phyloP scores from a whole-genome alignment of 768 basidiomycete genomes.

The Phanerodontia chrysosporium region DNA sequence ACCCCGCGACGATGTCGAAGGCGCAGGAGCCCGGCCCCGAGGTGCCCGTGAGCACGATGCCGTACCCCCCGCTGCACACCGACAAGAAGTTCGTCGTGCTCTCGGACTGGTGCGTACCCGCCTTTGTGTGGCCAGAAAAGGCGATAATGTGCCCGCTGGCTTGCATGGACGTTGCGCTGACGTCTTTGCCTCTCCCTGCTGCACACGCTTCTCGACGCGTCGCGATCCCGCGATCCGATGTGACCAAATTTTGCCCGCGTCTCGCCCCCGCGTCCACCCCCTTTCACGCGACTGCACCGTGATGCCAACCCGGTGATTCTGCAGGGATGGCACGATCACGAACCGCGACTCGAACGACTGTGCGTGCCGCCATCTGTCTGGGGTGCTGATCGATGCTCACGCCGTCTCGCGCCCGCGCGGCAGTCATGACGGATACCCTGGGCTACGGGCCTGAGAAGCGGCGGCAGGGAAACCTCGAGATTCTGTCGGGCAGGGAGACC shows the following conservation, averaged over 20 bases:
- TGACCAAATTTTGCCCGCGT: neutral
- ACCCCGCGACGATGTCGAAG: neutral
- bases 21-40: neutral
- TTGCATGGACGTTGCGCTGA: neutral
- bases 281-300: too few species aligned
- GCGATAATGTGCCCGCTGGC: neutral
- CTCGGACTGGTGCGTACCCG: constrained; percentile 76
- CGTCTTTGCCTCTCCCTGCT: neutral
- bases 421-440: constrained; percentile 86
- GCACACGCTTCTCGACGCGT: neutral
- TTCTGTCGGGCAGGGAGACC: constrained; percentile 59
- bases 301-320: too few species aligned
- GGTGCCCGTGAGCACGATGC: constrained; percentile 62
- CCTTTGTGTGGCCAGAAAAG: constrained; percentile 13
- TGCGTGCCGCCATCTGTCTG: constrained; percentile 30
- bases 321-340: constrained; percentile 92
- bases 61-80: constrained; percentile 74
- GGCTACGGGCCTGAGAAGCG: constrained; percentile 79
- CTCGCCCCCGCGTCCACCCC: neutral
- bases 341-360: constrained; percentile 92
- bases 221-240: neutral
- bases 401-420: neutral
- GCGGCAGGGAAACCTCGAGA: constrained; percentile 67
- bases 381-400: neutral
- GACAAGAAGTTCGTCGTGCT: constrained; percentile 84